phyloP scores from a whole-genome alignment of 139 green algal genomes.

The Chlorella sp. region DNA sequence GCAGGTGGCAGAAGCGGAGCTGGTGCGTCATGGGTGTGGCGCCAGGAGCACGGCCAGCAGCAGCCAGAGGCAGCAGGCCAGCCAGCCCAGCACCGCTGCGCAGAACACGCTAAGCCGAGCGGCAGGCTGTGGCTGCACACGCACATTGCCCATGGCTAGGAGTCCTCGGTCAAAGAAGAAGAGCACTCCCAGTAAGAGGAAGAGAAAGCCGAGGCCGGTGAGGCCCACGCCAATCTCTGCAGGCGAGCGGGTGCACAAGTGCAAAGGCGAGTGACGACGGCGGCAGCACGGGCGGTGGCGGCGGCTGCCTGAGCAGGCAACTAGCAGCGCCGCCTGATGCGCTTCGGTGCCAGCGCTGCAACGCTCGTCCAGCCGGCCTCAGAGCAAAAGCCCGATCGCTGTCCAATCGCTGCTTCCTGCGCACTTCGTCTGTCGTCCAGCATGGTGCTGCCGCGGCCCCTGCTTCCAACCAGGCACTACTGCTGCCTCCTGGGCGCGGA shows the following conservation, averaged over 20 bases:
- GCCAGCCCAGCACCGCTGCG: neutral
- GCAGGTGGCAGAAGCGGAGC: neutral
- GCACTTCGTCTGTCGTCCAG: slow-evolving; percentile 66
- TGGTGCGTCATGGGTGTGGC: neutral
- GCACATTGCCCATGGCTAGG: slow-evolving; percentile 97
- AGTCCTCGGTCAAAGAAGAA: slow-evolving; percentile 97
- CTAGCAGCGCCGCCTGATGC: no score
- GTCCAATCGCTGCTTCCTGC: neutral
- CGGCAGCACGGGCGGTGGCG: neutral
- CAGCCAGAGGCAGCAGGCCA: neutral
- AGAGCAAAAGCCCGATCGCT: no score
- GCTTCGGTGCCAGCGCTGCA: no score
- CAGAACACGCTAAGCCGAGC: neutral
- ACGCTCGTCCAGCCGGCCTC: no score
- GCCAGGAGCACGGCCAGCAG: neutral
- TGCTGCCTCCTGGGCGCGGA: no score
- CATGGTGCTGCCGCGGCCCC: slow-evolving; percentile 38
- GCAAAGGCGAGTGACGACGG: neutral
- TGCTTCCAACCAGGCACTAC: neutral
- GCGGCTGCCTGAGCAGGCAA: neutral
- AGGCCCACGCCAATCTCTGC: slow-evolving; percentile 98
- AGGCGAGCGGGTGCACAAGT: neutral
- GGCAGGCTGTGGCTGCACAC: slow-evolving; percentile 21
- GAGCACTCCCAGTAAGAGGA: slow-evolving; percentile 93
- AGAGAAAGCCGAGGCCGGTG: slow-evolving; percentile 93